Conservation (phyloP, 495 filamentous ascomycete genomes). For the Lophiostoma macrostomum region DNA sequence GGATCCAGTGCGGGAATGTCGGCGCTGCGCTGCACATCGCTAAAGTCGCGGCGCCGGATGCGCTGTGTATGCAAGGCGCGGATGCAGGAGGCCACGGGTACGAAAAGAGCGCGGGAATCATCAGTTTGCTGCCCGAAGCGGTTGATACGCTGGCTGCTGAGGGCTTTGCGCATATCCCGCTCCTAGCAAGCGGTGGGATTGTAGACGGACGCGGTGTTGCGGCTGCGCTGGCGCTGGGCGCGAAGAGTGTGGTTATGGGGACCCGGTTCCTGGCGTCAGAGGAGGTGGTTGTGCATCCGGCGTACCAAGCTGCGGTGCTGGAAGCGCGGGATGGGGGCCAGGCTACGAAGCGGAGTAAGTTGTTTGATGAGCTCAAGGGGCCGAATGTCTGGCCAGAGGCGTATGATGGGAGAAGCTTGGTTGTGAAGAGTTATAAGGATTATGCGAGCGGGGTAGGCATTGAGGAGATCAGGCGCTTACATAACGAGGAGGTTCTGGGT, state of each 20-base stretch:
- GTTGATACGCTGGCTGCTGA: constrained; percentile 48
- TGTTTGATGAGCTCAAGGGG: constrained; percentile 69
- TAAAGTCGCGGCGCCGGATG: constrained; percentile 50
- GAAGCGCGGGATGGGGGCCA: constrained; percentile 59
- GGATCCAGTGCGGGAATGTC: constrained; percentile 66
- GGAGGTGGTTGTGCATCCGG: constrained; percentile 59
- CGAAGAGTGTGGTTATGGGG: constrained; percentile 65
- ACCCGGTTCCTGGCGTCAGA: constrained; percentile 64
- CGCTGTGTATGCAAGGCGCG: constrained; percentile 66
- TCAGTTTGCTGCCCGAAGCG: constrained; percentile 57
- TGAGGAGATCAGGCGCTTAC: constrained; percentile 56
- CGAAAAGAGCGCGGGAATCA: constrained; percentile 55
- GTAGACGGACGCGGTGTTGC: constrained; percentile 64
- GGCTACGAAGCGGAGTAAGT: constrained; percentile 59
- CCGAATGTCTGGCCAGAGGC: constrained; percentile 64
- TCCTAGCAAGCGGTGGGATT: constrained; percentile 69
- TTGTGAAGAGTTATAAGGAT: constrained; percentile 61
- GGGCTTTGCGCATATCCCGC: constrained; percentile 32
- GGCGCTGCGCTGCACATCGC: constrained; percentile 51
- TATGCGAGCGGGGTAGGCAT: constrained; percentile 51
- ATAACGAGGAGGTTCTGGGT: constrained; percentile 47
- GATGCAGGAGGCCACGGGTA: constrained; percentile 76
- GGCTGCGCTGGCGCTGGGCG: constrained; percentile 64
- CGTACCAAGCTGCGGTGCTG: constrained; percentile 60
- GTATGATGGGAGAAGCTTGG: constrained; percentile 61